Conservation (phyloP, 2,329 filamentous ascomycete species). For the Penicillium sp. region DNA sequence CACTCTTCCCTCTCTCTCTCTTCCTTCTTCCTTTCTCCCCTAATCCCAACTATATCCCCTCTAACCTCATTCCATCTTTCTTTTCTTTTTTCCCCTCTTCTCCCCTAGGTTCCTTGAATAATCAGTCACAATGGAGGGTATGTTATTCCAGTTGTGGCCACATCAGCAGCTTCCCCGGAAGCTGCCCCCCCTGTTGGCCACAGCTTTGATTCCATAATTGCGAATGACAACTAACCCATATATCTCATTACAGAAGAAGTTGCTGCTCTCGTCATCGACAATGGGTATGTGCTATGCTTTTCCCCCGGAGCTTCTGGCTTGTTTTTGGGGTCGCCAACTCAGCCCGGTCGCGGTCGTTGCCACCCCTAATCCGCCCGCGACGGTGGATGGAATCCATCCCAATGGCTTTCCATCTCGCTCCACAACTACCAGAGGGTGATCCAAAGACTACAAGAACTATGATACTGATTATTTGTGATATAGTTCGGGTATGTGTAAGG, state of each 20-base stretch:
- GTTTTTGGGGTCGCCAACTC: conserved; percentile 24
- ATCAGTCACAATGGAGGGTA: conserved; percentile 63
- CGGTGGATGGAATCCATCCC: conserved; percentile 13
- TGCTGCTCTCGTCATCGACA: conserved; percentile 99
- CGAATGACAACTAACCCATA: conserved; percentile 36
- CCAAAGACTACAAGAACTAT: background rate
- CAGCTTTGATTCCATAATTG: conserved; percentile 10
- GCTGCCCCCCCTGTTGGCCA: conserved; percentile 11
- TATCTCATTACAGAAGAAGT: conserved; percentile 80
- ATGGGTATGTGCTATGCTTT: conserved; percentile 79
- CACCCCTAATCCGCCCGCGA: conserved; percentile 18
- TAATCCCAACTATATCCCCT: conserved; percentile 29
- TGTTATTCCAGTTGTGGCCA: conserved; percentile 41
- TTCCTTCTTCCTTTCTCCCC: conserved; percentile 20
- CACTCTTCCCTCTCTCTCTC: conserved; percentile 18
- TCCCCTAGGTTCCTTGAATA: conserved; percentile 24
- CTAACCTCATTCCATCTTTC: conserved; percentile 40
- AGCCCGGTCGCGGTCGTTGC: conserved; percentile 23
- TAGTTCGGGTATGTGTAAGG: conserved; percentile 99
- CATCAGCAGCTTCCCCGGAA: conserved; percentile 25
- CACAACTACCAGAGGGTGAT: background rate
- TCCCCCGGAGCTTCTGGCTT: conserved; percentile 21
- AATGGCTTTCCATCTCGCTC: conserved; percentile 12
- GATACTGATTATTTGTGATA: conserved; percentile 31
- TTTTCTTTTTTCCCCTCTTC: conserved; percentile 32